These are phyloP conservation scores for Candida insectorum DNA, from an alignment of 805 yeast genomes.

Conservation along the genomic window DNA sequence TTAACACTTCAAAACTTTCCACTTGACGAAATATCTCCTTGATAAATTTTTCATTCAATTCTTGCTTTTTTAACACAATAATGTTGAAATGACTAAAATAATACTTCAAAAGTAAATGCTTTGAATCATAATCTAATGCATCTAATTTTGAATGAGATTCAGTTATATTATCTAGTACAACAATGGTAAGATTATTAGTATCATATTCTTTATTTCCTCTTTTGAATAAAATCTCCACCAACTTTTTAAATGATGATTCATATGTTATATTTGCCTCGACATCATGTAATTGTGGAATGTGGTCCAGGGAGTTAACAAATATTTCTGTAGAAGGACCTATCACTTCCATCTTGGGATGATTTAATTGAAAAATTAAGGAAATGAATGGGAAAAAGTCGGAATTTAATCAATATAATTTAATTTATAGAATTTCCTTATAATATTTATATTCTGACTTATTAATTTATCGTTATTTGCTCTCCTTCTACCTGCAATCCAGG, in stretches of 20 bases:
- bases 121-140: slow-evolving; percentile 22
- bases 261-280: not conserved
- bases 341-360: no score
- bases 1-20: not conserved
- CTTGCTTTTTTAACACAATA: slow-evolving; percentile 13
- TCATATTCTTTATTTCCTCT: slow-evolving; percentile 34
- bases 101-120: slow-evolving; percentile 29
- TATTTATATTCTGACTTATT: no score
- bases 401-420: no score
- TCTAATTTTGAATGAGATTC: slow-evolving; percentile 12
- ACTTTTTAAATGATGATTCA: not conserved
- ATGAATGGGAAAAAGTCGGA: no score
- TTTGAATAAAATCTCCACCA: slow-evolving; percentile 20
- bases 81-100: slow-evolving; percentile 37
- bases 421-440: no score
- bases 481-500: no score
- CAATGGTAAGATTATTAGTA: slow-evolving; percentile 27
- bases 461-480: no score
- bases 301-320: not conserved
- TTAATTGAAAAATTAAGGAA: no score
- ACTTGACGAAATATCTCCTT: not conserved
- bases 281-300: not conserved
- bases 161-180: slow-evolving; percentile 8
- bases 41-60: not conserved
- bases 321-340: no score